Evolutionary conservation across 305 asterid species (phyloP).

Genomic region (Solanum hybrid): DNA sequence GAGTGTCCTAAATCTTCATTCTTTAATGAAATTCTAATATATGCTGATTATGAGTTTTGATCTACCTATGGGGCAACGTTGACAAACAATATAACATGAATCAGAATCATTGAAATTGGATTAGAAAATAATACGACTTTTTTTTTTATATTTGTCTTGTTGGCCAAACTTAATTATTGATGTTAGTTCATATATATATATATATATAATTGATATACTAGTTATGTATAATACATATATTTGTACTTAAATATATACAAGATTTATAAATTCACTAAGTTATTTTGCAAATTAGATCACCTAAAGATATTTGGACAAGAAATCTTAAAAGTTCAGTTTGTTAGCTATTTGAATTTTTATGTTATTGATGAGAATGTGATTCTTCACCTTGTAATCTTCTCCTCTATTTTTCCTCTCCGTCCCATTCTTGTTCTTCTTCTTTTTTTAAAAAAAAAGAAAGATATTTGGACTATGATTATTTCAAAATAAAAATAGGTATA

Average conservation of each 20-base stretch:
- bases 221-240: neutral
- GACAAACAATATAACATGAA: neutral
- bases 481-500: neutral
- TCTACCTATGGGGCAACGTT: neutral
- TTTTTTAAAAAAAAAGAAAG: too few relatives aligned
- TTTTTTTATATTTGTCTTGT: neutral
- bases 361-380: too few relatives aligned
- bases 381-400: too few relatives aligned
- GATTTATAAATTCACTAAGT: neutral
- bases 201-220: neutral
- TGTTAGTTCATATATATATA: neutral
- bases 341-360: too few relatives aligned
- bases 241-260: neutral
- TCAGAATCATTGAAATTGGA: neutral
- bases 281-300: neutral
- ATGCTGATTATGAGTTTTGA: neutral
- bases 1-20: neutral
- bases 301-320: neutral
- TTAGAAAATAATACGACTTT: neutral
- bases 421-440: neutral
- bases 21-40: neutral
- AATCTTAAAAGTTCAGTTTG: too few relatives aligned
- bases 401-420: rapidly evolving
- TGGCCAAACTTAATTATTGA: neutral
- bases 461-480: neutral